Evolutionary conservation across 129 eudicot genomes (phyloP).

Genomic region (Pseudognaphalium luteoalbum): DNA sequence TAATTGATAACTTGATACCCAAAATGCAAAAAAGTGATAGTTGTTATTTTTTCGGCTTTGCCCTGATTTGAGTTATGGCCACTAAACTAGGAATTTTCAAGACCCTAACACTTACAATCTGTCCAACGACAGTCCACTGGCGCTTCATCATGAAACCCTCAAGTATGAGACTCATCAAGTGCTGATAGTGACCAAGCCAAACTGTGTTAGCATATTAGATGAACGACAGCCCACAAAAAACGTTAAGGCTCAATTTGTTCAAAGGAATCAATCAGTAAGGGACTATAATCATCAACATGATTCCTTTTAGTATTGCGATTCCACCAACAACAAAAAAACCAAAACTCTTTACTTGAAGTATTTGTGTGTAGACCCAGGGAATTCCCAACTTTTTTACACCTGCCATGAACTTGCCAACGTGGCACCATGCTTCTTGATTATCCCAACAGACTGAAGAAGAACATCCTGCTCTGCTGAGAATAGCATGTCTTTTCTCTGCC

Average conservation of each 20-base stretch:
- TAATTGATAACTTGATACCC: no score
- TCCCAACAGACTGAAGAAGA: conserved; percentile 65
- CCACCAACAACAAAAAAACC: conserved; percentile 1
- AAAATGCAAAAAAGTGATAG: no score
- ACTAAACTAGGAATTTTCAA: no score
- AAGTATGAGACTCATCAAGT: no score
- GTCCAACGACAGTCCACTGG: no score
- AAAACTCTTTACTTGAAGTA: conserved; percentile 26
- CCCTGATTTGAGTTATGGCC: no score
- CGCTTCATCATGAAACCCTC: no score
- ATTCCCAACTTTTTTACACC: conserved; percentile 24
- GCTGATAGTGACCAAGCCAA: no score
- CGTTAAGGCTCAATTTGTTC: neutral
- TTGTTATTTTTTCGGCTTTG: no score
- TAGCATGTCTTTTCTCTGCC: conserved; percentile 60
- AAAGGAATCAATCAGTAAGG: neutral
- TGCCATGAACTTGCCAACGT: conserved; percentile 47
- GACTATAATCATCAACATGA: neutral
- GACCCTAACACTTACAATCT: no score
- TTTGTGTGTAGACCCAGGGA: conserved; percentile 25
- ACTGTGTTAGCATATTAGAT: neutral
- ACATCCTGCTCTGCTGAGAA: conserved; percentile 65
- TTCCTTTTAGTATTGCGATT: conserved; percentile 14
- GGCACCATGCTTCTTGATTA: conserved; percentile 80
- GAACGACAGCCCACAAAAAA: neutral